These are phyloP conservation scores for Dactylella cylindrospora DNA, from an alignment of 2,329 filamentous ascomycete species.

Conservation along the genomic window DNA sequence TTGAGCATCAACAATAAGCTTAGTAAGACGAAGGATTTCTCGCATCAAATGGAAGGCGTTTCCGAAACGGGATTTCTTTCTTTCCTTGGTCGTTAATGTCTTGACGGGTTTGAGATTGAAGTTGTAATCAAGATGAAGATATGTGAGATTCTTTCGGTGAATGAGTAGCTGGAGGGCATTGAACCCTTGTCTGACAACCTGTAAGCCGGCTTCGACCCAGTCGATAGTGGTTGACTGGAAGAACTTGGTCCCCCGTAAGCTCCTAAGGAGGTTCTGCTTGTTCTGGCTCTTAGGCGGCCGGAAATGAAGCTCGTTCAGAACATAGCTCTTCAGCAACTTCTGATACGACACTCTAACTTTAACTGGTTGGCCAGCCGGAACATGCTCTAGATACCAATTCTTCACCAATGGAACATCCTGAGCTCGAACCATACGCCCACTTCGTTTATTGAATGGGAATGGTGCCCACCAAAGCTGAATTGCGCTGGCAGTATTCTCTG, in stretches of 20 bases:
- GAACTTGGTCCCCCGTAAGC: slow-evolving; percentile 94
- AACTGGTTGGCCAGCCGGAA: slow-evolving; percentile 83
- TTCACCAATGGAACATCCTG: slow-evolving; percentile 97
- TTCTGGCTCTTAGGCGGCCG: slow-evolving; percentile 93
- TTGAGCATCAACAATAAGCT: slow-evolving; percentile 96
- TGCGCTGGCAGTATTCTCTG: slow-evolving; percentile 82
- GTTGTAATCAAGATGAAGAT: slow-evolving; percentile 97
- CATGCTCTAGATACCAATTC: slow-evolving; percentile 97
- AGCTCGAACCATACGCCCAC: slow-evolving; percentile 91
- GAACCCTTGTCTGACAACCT: slow-evolving; percentile 96
- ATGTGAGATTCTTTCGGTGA: slow-evolving; percentile 96
- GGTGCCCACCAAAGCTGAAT: slow-evolving; percentile 98
- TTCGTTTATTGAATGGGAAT: slow-evolving; percentile 90
- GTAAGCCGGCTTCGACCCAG: slow-evolving; percentile 97
- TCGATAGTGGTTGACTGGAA: slow-evolving; percentile 99
- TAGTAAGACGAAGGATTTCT: slow-evolving; percentile 91
- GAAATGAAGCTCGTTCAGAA: slow-evolving; percentile 94
- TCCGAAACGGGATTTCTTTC: slow-evolving; percentile 98
- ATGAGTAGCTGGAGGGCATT: slow-evolving; percentile 99
- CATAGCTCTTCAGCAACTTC: slow-evolving; percentile 92
- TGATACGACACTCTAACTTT: slow-evolving; percentile 98
- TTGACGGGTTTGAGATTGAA: slow-evolving; percentile 99
- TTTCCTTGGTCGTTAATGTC: slow-evolving; percentile 95
- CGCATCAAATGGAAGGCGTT: slow-evolving; percentile 99
- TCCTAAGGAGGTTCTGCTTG: slow-evolving; percentile 86